Evolutionary conservation across 2,329 filamentous ascomycete genomes (phyloP).

Genomic region (Thermoascus crustaceus): DNA sequence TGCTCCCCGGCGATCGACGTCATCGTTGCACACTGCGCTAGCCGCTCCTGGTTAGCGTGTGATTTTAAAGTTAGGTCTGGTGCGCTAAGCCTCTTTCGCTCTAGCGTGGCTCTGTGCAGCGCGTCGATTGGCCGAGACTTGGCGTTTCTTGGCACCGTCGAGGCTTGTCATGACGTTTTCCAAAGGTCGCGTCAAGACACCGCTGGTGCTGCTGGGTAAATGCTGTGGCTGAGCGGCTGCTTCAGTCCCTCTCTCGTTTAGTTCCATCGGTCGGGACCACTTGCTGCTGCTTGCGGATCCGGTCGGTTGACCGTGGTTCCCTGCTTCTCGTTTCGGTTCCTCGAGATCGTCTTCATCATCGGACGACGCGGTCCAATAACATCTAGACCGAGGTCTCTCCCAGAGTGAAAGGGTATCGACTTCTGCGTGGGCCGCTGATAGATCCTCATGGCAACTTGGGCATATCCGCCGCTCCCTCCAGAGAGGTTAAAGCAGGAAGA

Average conservation of each 20-base stretch:
- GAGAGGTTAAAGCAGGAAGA: conserved; percentile 46
- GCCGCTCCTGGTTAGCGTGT: neutral
- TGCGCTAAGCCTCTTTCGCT: neutral
- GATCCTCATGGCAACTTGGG: conserved; percentile 49
- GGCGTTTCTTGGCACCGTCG: neutral
- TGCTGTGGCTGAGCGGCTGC: neutral
- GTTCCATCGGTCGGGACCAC: too few relatives aligned
- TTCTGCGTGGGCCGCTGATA: conserved; percentile 2
- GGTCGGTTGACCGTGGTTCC: neutral
- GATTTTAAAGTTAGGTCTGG: neutral
- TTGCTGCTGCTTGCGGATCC: neutral
- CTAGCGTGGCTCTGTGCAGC: neutral
- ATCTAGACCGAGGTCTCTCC: neutral
- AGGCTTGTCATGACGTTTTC: neutral
- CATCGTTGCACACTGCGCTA: conserved; percentile 1
- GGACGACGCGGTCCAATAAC: neutral
- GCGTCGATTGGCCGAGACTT: neutral
- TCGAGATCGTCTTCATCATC: neutral
- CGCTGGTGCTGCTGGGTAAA: neutral
- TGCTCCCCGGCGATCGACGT: conserved; percentile 1
- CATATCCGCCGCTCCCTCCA: conserved; percentile 50
- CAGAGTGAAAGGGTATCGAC: too few relatives aligned
- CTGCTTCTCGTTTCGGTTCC: too few relatives aligned
- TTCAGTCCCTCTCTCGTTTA: too few relatives aligned
- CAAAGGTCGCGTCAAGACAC: neutral